These are phyloP conservation scores for Annona squamosa DNA, from an alignment of 164 flowering plant species.

Conservation along the genomic window DNA sequence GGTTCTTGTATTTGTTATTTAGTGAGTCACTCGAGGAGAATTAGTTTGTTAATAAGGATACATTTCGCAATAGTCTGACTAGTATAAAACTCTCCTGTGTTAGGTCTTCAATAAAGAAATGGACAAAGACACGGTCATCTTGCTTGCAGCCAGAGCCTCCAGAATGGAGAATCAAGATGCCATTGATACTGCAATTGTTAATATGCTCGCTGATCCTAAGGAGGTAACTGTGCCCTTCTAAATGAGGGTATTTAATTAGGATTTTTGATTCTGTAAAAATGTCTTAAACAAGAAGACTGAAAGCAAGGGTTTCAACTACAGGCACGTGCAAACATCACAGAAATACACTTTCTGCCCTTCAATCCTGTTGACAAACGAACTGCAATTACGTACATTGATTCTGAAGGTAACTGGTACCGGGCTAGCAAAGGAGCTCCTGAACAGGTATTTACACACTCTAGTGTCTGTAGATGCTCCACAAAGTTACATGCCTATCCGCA, in stretches of 20 bases:
- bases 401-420: constrained; percentile 73
- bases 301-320: constrained; percentile 12
- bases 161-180: constrained; percentile 91
- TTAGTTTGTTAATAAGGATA: not conserved
- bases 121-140: constrained; percentile 55
- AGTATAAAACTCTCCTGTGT: not conserved
- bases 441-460: constrained; percentile 41
- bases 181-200: constrained; percentile 72
- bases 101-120: constrained; percentile 62
- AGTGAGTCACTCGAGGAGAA: not conserved
- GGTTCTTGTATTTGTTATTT: not conserved
- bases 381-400: constrained; percentile 74
- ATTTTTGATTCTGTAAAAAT: not conserved
- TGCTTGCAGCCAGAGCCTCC: constrained; percentile 82
- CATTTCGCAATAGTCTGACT: not conserved
- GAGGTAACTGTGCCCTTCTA: constrained; percentile 41
- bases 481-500: not conserved
- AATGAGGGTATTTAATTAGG: not conserved
- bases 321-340: constrained; percentile 74
- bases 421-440: constrained; percentile 96
- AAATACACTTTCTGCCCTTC: constrained; percentile 84
- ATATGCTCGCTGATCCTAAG: constrained; percentile 85
- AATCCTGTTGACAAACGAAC: constrained; percentile 90
- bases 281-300: not conserved
- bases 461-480: not conserved